Conservation (phyloP, 768 basidiomycete species). For the Nidularia pulvinata region DNA sequence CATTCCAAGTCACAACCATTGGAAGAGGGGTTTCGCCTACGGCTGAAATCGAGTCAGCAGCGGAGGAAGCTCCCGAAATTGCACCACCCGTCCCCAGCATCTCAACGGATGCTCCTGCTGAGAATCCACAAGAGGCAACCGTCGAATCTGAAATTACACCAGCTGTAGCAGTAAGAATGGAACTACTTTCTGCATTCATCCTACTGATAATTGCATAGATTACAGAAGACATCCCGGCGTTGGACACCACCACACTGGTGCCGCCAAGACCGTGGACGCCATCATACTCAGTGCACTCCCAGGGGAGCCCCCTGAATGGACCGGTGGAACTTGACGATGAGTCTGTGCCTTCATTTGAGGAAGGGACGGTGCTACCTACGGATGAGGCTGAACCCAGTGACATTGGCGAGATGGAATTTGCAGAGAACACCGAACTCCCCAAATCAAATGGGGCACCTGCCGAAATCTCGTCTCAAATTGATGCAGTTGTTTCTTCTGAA, state of each 20-base stretch:
- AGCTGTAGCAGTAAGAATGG: not conserved
- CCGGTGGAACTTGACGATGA: conserved; percentile 5
- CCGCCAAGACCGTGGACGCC: conserved; percentile 34
- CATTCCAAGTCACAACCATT: conserved; percentile 48
- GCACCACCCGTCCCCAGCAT: not conserved
- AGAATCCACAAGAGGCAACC: not conserved
- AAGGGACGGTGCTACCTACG: not conserved
- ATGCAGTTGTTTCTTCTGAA: not conserved
- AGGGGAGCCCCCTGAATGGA: conserved; percentile 25
- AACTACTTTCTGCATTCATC: not conserved
- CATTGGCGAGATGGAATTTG: not conserved
- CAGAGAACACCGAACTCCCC: not conserved
- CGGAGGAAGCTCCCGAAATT: conserved; percentile 5
- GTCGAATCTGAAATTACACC: not conserved
- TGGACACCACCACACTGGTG: conserved; percentile 2
- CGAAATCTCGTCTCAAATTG: not conserved
- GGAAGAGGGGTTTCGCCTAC: conserved; percentile 22
- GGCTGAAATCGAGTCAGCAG: conserved; percentile 8
- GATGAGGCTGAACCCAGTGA: not conserved
- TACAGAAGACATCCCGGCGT: no score
- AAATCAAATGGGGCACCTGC: not conserved
- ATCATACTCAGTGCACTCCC: conserved; percentile 38
- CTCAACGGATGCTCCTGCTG: not conserved
- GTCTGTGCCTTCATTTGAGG: not conserved
- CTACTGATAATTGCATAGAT: not conserved